Evolutionary conservation across 805 yeast genomes (phyloP).

Genomic region (Kregervanrija pseudodelftensis): DNA sequence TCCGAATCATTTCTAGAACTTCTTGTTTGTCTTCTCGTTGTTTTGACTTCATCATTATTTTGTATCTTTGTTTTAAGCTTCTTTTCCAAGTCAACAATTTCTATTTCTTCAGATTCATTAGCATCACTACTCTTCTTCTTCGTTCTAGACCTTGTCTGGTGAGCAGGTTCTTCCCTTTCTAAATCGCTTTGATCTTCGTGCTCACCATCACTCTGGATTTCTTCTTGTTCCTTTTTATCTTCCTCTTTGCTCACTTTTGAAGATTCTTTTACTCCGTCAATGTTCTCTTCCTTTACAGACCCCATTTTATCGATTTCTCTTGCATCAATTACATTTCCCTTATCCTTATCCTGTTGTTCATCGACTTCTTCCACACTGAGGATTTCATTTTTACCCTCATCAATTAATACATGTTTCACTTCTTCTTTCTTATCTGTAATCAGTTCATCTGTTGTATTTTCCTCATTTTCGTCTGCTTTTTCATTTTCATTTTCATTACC

Average conservation of each 20-base stretch:
- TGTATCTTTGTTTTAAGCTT: neutral
- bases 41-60: neutral
- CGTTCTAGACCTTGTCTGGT: constrained; percentile 7
- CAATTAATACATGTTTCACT: neutral
- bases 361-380: constrained; percentile 1
- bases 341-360: neutral
- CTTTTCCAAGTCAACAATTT: constrained; percentile 6
- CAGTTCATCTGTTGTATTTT: neutral
- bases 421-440: neutral
- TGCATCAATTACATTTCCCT: neutral
- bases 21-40: neutral
- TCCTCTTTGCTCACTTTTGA: neutral
- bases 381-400: constrained; percentile 1
- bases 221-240: neutral
- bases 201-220: neutral
- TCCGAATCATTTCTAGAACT: neutral
- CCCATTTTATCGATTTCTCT: neutral
- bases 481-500: neutral
- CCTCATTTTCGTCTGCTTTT: neutral
- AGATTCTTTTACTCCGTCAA: neutral
- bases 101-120: neutral
- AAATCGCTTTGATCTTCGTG: neutral
- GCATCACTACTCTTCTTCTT: constrained; percentile 1
- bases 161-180: constrained; percentile 8
- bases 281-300: neutral